Evolutionary conservation across 768 basidiomycete species (phyloP), one percentile per base, ranked within the genome.

Genomic region (Termitomyces sp.): DNA sequence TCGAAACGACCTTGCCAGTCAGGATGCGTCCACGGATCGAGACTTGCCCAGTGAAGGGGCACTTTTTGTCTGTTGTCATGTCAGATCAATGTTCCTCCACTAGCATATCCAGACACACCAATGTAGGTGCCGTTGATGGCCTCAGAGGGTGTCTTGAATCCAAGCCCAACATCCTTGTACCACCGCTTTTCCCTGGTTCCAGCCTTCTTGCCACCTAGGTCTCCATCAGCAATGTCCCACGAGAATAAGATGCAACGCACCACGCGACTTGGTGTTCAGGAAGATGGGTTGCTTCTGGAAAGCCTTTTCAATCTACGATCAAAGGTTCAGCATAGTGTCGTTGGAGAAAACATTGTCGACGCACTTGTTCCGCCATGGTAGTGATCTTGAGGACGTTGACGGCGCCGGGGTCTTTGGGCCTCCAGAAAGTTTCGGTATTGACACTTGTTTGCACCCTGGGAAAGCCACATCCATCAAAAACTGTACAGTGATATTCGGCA

Each of bases 21-120:
- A 99, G 79, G 76, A 99, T 99, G 66, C 97, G 95, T 53, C 97
- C 97, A 70, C 97, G 96, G 72, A 99, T 99, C 53, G 97, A 98
- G 66, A 99, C 79, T 63, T 94, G 80, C 61, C 96, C 91, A 61
- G 93, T 95, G 83, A 98, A 99, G 25, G 97, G 97, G 80, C 97
- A 99, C 78, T 99, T 99, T 83, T 98, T 98, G 85, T 99, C 97
- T 94, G 65, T 20, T 41, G n/a, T 9, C 29, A 13, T 16, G 31
- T 57, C 53, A 53, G 53, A 32, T 53, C 46, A 58, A 25, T 35
- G 23, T 31, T 16, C 45, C 7, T 47, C 29, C 31, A 18, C 36
- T n/a, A 43, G 52, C 33, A 54, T 32, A 15, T 31, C 55, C 41
- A 25, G 49, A 79, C 92, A 59, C 70, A 94, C 92, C 94, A 67